Conservation (phyloP, 129 eudicot species). For the Mikania micrantha region DNA sequence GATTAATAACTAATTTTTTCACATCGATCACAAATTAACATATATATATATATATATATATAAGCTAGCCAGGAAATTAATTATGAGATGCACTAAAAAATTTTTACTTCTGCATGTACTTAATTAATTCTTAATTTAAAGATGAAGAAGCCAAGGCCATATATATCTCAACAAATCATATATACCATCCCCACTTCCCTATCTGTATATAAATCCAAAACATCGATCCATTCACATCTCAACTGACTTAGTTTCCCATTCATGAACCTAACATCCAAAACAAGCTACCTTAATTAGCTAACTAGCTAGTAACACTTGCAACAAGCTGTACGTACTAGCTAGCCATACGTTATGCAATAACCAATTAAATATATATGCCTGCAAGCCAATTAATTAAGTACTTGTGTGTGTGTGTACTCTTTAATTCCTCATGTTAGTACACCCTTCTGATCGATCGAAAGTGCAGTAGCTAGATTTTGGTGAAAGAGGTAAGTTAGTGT, state of each 20-base stretch:
- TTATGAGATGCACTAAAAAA: constrained; percentile 22
- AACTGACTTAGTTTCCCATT: constrained; percentile 39
- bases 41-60: too few relatives aligned
- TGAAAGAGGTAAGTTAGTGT: background rate
- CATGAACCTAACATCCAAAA: constrained; percentile 13
- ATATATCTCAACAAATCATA: constrained; percentile 23
- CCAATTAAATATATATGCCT: too few relatives aligned
- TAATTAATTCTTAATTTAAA: constrained; percentile 22
- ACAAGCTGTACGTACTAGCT: constrained; percentile 64
- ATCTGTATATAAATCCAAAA: constrained; percentile 29
- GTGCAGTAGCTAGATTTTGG: background rate
- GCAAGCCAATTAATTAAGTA: too few relatives aligned
- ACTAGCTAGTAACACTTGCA: too few relatives aligned
- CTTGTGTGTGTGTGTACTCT: too few relatives aligned
- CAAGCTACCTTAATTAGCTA: too few relatives aligned
- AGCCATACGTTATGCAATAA: too few relatives aligned
- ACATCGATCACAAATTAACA: too few relatives aligned
- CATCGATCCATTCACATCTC: constrained; percentile 36
- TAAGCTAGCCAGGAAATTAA: too few relatives aligned
- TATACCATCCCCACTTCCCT: constrained; percentile 28
- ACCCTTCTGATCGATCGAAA: background rate
- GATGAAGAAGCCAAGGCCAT: constrained; percentile 22
- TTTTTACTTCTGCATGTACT: constrained; percentile 27
- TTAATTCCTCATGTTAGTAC: too few relatives aligned
- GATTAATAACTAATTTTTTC: too few relatives aligned